phyloP scores from a whole-genome alignment of 129 eudicot species.

The Centella asiatica region DNA sequence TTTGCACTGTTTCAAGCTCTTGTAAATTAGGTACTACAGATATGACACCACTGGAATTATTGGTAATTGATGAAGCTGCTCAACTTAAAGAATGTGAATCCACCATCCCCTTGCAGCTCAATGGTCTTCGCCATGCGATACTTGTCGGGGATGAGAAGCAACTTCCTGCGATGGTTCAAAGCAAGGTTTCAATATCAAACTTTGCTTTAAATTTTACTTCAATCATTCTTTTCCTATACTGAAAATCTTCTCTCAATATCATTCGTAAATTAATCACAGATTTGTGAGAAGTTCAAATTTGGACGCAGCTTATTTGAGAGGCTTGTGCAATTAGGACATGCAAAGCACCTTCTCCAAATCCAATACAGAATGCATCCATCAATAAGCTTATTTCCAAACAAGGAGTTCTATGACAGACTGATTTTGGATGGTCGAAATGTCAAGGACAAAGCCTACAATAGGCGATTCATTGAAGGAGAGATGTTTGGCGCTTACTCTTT shows the following conservation, averaged over 20 bases:
- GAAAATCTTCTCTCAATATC: neutral
- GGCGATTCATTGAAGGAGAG: conserved; percentile 4
- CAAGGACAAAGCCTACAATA: conserved; percentile 5
- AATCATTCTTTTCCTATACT: neutral
- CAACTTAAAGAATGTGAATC: conserved; percentile 27
- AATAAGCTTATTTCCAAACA: conserved; percentile 28
- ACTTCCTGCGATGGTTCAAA: conserved; percentile 30
- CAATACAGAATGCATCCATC: conserved; percentile 35
- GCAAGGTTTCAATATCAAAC: conserved; percentile 15
- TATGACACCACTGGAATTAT: conserved; percentile 7
- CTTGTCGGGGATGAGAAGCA: conserved; percentile 27
- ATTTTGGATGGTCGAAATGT: conserved; percentile 22
- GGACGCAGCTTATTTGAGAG: conserved; percentile 29
- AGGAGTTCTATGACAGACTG: conserved; percentile 20
- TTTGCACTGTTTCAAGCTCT: conserved; percentile 25
- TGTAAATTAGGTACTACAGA: neutral
- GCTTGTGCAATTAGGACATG: conserved; percentile 9
- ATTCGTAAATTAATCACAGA: conserved; percentile 5
- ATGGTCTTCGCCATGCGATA: conserved; percentile 19
- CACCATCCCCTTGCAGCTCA: conserved; percentile 15
- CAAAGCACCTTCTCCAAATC: conserved; percentile 18
- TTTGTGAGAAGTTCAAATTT: conserved; percentile 8
- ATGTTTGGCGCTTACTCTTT: conserved; percentile 30
- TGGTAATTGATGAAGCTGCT: conserved; percentile 30
- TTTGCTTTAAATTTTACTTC: neutral